Evolutionary conservation across 305 asterid species (phyloP), one percentile per base, ranked within the genome.

Genomic region (Stenogyne calaminthoides): DNA sequence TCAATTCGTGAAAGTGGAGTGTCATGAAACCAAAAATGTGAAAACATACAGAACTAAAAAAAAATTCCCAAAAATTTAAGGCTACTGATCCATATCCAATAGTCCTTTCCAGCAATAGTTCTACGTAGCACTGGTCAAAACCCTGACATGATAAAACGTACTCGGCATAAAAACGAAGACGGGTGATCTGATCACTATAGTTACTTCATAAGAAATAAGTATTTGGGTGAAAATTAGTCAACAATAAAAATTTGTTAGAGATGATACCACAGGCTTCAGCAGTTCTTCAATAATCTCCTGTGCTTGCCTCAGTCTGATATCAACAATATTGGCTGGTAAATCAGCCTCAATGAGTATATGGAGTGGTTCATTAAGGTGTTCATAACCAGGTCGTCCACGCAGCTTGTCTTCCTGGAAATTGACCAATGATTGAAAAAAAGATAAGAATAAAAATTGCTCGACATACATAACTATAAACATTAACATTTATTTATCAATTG

Each of bases 281-380:
- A 91, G 77, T 80, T 91, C 97, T 75, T 84, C 96, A 27, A 91
- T 87, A 46, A 88, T 88, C 69, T 87, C 96, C 76, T 88, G 93
- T 19, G 96, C 97, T 77, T 91, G 96, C 81, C 88, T 83, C 67
- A 91, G 85, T 79, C 84, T 87, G 70, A 86, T 82, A 73, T 91
- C 97, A 60, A 91, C 85, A 42, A 91, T 32, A 63, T 76, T 87
- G 72, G 96, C 88, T 9, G 97, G 97, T 70, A 91, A 83, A 84
- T 91, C 96, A 66, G 97, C 97, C 86, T 91, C 97, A 62, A 91
- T 89, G 72, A 91, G 84, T 64, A 91, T 86, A 77, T 91, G 97
- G 76, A 91, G 93, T 47, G 85, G 91, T 78, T 91, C 97, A 70
- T 84, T 89, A 71, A 91, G 93, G 80, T 91, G 97, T 82, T 91